Evolutionary conservation across 2,329 filamentous ascomycete species (phyloP), one percentile per base, ranked within the genome.

Genomic region (Cytospora piceae): DNA sequence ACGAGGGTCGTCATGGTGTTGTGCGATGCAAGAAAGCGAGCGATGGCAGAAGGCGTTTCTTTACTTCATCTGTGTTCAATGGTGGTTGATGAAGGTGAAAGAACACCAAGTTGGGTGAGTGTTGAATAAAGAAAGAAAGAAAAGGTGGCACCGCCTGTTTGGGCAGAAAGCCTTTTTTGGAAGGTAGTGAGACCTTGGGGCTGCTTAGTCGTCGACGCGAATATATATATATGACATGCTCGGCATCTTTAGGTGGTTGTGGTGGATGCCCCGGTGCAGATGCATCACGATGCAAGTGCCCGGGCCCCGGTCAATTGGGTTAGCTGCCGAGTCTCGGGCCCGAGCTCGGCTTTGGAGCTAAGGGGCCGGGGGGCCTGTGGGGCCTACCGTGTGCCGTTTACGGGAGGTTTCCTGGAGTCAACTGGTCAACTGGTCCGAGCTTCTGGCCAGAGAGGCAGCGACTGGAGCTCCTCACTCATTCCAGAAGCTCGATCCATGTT

Each of bases 1-100:
- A 84, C 79, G 54, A 96, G 84, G 51, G 90, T 90, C 15, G 94
- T 91, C 94, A 98, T 98, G 63, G 68, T 73, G 67, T 34, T n/a
- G 24, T 15, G 6, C 20, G 39, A 42, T 42, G 27, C n/a, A 9
- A 11, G 57, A 22, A 49, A 20, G 12, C 64, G 37, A 20, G 12
- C 63, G 24, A 42, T 61, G 20, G 46, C 20, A 17, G 5, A 37
- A 6, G 29, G 53, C 24, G 14, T 7, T 3, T 37, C 34, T 37
- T 39, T 39, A 49, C 42, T 39, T 54, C 32, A 34, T 51, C 31
- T 52, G 31, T 27, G 53, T 4, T 6, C 20, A 39, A 37, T 51
- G n/a, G 17, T 2, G 20, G 53, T 39, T 51, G 29, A 56, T 62
- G n/a, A 49, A 57, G 27, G 22, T 49, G 39, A 34, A 49, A 52